Evolutionary conservation across 176 grass and related monocot species (phyloP).

Genomic region (Otatea glauca): DNA sequence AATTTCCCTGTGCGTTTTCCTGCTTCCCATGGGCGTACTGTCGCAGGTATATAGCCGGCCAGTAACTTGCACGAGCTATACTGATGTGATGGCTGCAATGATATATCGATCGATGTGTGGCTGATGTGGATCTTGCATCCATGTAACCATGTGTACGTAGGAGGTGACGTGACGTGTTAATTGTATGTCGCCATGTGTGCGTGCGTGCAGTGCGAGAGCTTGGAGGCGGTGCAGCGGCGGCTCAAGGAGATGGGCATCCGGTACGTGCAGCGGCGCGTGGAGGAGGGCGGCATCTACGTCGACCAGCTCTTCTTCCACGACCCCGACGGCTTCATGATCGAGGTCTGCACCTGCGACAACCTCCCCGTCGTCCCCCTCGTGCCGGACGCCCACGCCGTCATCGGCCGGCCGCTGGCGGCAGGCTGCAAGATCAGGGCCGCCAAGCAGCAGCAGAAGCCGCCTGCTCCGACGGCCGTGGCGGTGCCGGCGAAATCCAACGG

Average conservation of each 20-base stretch:
- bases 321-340: constrained; percentile 95
- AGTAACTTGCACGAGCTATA: not conserved
- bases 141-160: not conserved
- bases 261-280: constrained; percentile 55
- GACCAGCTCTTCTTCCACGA: constrained; percentile 98
- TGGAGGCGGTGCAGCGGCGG: constrained; percentile 64
- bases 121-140: no score
- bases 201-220: constrained; percentile 68
- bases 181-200: not conserved
- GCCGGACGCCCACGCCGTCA: constrained; percentile 28
- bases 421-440: not conserved
- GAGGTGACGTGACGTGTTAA: not conserved
- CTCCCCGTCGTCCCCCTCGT: constrained; percentile 68
- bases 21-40: not conserved
- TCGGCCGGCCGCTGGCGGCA: not conserved
- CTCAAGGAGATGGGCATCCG: constrained; percentile 67
- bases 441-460: not conserved
- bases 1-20: not conserved
- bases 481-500: not conserved
- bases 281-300: constrained; percentile 70
- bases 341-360: constrained; percentile 90
- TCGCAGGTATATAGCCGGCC: not conserved
- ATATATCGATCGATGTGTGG: not conserved
- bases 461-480: not conserved
- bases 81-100: not conserved